Conservation (phyloP, 495 filamentous ascomycete genomes). For the Amniculicola lignicola region DNA sequence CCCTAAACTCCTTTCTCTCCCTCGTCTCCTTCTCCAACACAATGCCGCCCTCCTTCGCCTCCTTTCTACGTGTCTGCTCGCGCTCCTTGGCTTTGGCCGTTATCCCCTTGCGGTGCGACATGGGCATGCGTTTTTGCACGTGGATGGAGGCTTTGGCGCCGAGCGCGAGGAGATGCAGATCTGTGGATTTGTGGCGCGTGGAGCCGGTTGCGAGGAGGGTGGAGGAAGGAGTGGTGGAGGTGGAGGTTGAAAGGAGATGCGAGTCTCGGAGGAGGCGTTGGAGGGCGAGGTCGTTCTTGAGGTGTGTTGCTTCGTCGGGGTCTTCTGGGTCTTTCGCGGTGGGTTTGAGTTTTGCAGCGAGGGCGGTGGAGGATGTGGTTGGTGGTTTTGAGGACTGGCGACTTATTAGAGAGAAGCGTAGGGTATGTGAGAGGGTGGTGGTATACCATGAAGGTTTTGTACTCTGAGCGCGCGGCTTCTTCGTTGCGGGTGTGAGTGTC, state of each 20-base stretch:
- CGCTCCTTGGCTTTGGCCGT: slow-evolving; percentile 56
- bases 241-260: slow-evolving; percentile 68
- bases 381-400: slow-evolving; percentile 54
- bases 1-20: slow-evolving; percentile 46
- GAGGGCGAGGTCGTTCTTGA: slow-evolving; percentile 90
- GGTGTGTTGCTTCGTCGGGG: slow-evolving; percentile 58
- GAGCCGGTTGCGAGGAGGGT: slow-evolving; percentile 58
- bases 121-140: slow-evolving; percentile 77
- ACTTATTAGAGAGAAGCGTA: slow-evolving; percentile 19
- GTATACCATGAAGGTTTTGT: slow-evolving; percentile 74
- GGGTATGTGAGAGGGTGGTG: neutral
- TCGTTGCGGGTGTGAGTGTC: slow-evolving; percentile 34
- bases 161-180: slow-evolving; percentile 74
- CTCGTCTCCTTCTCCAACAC: slow-evolving; percentile 67
- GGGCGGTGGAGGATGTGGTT: slow-evolving; percentile 38
- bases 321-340: slow-evolving; percentile 43
- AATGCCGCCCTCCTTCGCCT: slow-evolving; percentile 87
- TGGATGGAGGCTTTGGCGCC: slow-evolving; percentile 73
- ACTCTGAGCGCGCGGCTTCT: slow-evolving; percentile 54
- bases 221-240: slow-evolving; percentile 36
- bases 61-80: slow-evolving; percentile 67
- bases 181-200: slow-evolving; percentile 70
- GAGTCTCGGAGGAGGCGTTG: slow-evolving; percentile 88
- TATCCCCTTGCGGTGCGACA: slow-evolving; percentile 76
- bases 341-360: slow-evolving; percentile 20